phyloP scores from a whole-genome alignment of 257 asterid genomes.

The Petunia secreta region DNA sequence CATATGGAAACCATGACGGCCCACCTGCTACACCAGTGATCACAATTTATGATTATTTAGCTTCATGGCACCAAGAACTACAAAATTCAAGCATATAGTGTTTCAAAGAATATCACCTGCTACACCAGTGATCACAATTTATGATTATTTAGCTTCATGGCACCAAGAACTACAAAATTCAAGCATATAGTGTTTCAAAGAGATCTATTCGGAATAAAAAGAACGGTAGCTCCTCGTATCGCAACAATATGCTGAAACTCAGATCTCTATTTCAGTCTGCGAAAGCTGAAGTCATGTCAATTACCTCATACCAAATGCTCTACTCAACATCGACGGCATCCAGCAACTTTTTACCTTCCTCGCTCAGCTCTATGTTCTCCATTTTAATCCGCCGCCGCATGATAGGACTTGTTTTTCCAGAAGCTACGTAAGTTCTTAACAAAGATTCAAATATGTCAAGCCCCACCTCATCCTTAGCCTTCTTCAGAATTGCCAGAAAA shows the following conservation, averaged over 20 bases:
- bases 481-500: conserved; percentile 59
- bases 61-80: no score
- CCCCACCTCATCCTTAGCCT: conserved; percentile 54
- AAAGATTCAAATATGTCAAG: conserved; percentile 59
- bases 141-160: not conserved
- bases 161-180: not conserved
- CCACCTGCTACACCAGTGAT: no score
- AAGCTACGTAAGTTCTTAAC: conserved; percentile 73
- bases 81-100: not conserved
- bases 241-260: conserved; percentile 20
- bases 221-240: not conserved
- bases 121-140: no score
- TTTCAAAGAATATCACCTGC: no score
- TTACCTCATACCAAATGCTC: not conserved
- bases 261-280: conserved; percentile 18
- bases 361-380: conserved; percentile 83
- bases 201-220: not conserved
- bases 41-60: not conserved
- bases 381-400: conserved; percentile 76
- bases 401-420: conserved; percentile 63
- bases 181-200: not conserved
- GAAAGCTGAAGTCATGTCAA: not conserved
- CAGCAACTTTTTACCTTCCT: conserved; percentile 65
- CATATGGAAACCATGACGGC: no score
- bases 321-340: conserved; percentile 58